These are phyloP conservation scores for Penicillium turbatum DNA, from an alignment of 495 filamentous ascomycete genomes.

Conservation along the genomic window DNA sequence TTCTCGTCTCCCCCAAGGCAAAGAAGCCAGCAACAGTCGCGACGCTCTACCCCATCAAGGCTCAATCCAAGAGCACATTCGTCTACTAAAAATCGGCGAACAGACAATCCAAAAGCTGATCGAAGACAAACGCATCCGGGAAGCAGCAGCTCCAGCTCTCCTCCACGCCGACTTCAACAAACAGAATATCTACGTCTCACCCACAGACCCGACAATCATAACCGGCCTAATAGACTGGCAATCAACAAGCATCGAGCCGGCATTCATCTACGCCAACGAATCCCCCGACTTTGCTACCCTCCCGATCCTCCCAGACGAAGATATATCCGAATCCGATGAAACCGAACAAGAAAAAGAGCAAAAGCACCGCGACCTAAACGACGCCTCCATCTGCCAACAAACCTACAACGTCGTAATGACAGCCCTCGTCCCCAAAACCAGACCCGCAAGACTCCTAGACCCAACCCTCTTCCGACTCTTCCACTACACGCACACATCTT, in stretches of 20 bases:
- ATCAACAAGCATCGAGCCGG: constrained; percentile 36
- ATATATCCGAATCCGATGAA: constrained; percentile 11
- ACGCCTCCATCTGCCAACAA: constrained; percentile 30
- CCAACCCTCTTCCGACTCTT: constrained; percentile 37
- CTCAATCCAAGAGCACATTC: constrained; percentile 30
- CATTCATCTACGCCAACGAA: constrained; percentile 31
- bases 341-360: constrained; percentile 4
- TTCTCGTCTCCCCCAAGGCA: background rate
- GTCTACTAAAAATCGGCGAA: constrained; percentile 28
- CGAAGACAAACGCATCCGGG: constrained; percentile 29
- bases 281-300: constrained; percentile 35
- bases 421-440: constrained; percentile 33
- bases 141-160: constrained; percentile 31
- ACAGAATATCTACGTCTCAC: constrained; percentile 43
- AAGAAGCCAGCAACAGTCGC: constrained; percentile 22
- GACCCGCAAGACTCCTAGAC: constrained; percentile 31
- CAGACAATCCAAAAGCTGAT: constrained; percentile 27
- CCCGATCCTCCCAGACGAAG: constrained; percentile 9
- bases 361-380: constrained; percentile 19
- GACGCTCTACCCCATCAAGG: constrained; percentile 24
- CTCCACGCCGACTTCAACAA: constrained; percentile 40
- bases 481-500: constrained; percentile 38
- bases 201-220: constrained; percentile 36
- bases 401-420: constrained; percentile 37
- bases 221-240: constrained; percentile 43